These are phyloP conservation scores for Phytophthora nicotianae DNA, from an alignment of 352 stramenopile species.

Conservation along the genomic window DNA sequence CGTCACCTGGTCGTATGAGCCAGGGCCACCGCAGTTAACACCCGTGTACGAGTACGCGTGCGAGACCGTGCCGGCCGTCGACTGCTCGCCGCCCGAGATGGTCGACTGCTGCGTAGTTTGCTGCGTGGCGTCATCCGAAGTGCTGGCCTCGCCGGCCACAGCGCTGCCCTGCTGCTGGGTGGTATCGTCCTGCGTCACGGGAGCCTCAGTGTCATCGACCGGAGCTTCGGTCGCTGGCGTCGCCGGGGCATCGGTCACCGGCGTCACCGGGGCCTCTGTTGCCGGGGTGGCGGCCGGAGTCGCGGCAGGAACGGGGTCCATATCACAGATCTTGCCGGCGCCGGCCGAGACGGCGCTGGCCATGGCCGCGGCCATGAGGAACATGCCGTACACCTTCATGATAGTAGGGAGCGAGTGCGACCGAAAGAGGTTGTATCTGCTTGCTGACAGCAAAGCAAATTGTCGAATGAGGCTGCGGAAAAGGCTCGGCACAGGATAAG, in stretches of 20 bases:
- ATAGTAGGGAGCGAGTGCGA: slow-evolving; percentile 4
- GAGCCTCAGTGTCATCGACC: not conserved
- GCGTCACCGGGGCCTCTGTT: not conserved
- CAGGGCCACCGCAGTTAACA: slow-evolving; percentile 52
- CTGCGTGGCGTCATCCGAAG: slow-evolving; percentile 16
- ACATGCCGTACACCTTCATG: slow-evolving; percentile 44
- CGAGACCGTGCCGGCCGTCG: slow-evolving; percentile 44
- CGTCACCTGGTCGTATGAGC: slow-evolving; percentile 75
- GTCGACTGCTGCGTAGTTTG: slow-evolving; percentile 26
- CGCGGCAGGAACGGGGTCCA: slow-evolving; percentile 28
- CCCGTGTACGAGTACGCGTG: slow-evolving; percentile 62
- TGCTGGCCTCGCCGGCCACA: slow-evolving; percentile 18
- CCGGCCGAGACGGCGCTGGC: slow-evolving; percentile 27
- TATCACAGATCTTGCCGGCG: slow-evolving; percentile 33
- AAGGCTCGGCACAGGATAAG: slow-evolving; percentile 26
- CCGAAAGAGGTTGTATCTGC: slow-evolving; percentile 24
- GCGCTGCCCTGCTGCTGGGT: slow-evolving; percentile 13
- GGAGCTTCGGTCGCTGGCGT: slow-evolving; percentile 6
- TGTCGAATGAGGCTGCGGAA: slow-evolving; percentile 27
- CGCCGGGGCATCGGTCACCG: slow-evolving; percentile 1
- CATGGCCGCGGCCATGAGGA: slow-evolving; percentile 37
- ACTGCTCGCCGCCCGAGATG: slow-evolving; percentile 32
- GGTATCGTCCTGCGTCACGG: slow-evolving; percentile 12
- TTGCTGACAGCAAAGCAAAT: slow-evolving; percentile 26
- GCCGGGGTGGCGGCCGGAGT: slow-evolving; percentile 1